These are phyloP conservation scores for Calonectria hawksworthii DNA, from an alignment of 2,329 filamentous ascomycete genomes.

Conservation along the genomic window DNA sequence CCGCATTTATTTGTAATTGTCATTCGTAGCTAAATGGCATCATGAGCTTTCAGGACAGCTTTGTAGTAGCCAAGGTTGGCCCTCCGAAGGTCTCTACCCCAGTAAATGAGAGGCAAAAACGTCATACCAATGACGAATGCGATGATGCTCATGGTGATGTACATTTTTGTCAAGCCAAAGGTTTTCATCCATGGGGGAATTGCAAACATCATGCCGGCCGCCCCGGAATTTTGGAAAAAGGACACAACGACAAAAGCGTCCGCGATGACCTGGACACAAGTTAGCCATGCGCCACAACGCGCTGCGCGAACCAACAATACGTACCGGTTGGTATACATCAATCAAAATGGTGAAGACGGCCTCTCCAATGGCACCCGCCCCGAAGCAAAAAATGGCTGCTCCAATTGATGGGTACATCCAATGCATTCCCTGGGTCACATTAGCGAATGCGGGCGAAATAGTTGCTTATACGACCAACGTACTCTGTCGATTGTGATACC, in stretches of 20 bases:
- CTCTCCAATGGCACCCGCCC: not conserved
- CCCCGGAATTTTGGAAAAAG: not conserved
- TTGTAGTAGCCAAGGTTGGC: not conserved
- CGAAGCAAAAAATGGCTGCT: not conserved
- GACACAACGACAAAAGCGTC: not conserved
- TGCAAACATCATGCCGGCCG: not conserved
- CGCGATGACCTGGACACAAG: not conserved
- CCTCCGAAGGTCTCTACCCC: not conserved
- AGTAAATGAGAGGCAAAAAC: not conserved
- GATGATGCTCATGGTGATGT: not conserved
- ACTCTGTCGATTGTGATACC: conserved; percentile 47
- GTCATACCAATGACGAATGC: not conserved
- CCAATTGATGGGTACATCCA: not conserved
- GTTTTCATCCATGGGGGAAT: not conserved
- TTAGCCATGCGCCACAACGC: rapidly evolving
- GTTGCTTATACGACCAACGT: conserved; percentile 38
- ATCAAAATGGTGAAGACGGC: not conserved
- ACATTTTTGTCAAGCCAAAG: not conserved
- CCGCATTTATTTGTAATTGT: not conserved
- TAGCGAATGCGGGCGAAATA: too few species aligned
- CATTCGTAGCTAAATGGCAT: not conserved
- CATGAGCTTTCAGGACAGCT: not conserved
- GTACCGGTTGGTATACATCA: not conserved
- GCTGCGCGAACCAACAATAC: not conserved
- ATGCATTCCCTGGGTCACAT: not conserved